These are phyloP conservation scores for Xylariaceae sp. DNA, from an alignment of 2,329 filamentous ascomycete species.

Conservation along the genomic window DNA sequence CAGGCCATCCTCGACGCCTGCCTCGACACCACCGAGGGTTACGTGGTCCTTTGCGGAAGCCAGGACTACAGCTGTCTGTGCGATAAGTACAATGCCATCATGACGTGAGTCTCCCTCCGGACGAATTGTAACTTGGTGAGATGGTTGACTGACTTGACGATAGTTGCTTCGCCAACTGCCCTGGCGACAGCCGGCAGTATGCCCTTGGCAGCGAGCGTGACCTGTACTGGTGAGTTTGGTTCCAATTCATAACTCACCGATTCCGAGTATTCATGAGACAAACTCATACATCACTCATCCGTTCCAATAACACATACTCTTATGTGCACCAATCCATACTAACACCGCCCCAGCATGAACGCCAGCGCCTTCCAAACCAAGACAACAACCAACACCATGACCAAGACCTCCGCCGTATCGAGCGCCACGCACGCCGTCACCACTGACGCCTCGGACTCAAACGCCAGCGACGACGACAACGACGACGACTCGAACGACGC, in stretches of 20 bases:
- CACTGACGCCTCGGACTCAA: not conserved
- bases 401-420: not conserved
- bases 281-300: not conserved
- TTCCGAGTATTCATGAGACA: not conserved
- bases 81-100: slow-evolving; percentile 46
- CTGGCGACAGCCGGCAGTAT: slow-evolving; percentile 36
- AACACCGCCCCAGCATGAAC: slow-evolving; percentile 21
- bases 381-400: slow-evolving; percentile 12
- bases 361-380: slow-evolving; percentile 28
- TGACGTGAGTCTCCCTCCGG: slow-evolving; percentile 37
- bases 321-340: not conserved
- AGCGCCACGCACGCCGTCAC: not conserved
- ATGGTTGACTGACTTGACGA: not conserved
- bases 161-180: slow-evolving; percentile 62
- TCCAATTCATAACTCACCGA: not conserved
- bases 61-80: slow-evolving; percentile 48
- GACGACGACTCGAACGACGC: not conserved
- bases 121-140: not conserved
- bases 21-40: slow-evolving; percentile 33
- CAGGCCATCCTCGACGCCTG: slow-evolving; percentile 37
- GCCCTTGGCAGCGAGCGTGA: slow-evolving; percentile 25
- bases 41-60: slow-evolving; percentile 30
- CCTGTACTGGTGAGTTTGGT: slow-evolving; percentile 27
- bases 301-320: not conserved
- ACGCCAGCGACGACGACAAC: not conserved